Evolutionary conservation across 1,139 yeast species (phyloP).

Genomic region (Saccharomycopsis phalli): DNA sequence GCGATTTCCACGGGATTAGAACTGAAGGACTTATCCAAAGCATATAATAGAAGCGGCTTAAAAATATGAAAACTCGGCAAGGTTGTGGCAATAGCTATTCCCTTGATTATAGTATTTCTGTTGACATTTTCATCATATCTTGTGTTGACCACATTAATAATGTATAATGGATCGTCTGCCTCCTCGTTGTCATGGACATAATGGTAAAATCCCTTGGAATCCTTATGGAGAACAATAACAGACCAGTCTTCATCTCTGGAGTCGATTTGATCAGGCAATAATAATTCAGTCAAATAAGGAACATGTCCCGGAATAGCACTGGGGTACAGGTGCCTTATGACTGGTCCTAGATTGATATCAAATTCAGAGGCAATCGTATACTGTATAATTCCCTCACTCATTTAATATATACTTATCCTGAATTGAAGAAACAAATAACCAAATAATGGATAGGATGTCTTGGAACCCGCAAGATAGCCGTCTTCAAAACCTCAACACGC

Average conservation of each 20-base stretch:
- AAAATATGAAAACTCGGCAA: conserved; percentile 47
- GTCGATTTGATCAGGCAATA: conserved; percentile 62
- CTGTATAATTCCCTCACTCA: conserved; percentile 1
- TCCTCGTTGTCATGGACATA: conserved; percentile 19
- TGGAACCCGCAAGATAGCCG: too few species aligned
- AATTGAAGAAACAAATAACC: too few species aligned
- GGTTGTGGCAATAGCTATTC: conserved; percentile 45
- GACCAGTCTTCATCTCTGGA: conserved; percentile 54
- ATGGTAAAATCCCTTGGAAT: not conserved
- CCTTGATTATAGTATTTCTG: conserved; percentile 49
- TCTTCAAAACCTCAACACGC: too few species aligned
- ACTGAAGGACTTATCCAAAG: conserved; percentile 37
- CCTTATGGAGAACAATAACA: conserved; percentile 40
- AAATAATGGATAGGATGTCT: too few species aligned
- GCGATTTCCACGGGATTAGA: conserved; percentile 23
- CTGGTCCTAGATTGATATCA: conserved; percentile 57
- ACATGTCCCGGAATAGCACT: conserved; percentile 37
- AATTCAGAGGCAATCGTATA: conserved; percentile 35
- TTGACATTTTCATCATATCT: conserved; percentile 37
- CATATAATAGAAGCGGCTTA: conserved; percentile 47
- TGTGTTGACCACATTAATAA: conserved; percentile 50
- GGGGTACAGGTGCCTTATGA: conserved; percentile 46
- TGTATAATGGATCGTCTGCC: conserved; percentile 37
- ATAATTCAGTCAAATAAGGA: conserved; percentile 45
- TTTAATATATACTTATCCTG: too few species aligned